Percentiles rank a stretch among this genome's conserved stretches.
These are phyloP conservation scores for Thalassiosira profunda DNA, from an alignment of 108 stramenopile genomes.

Conservation along the genomic window DNA sequence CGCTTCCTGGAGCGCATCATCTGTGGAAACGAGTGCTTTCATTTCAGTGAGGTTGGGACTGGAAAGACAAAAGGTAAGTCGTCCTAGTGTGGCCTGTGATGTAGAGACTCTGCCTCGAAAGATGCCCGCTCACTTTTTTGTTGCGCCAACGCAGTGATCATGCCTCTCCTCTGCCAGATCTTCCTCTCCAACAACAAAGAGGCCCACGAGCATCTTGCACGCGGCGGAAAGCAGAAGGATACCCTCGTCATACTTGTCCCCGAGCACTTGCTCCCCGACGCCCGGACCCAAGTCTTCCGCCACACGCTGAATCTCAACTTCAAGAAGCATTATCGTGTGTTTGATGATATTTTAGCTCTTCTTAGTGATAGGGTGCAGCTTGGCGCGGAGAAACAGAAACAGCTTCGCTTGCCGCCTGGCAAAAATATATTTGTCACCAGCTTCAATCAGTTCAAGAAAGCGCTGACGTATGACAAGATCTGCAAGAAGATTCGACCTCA, in stretches of 20 bases:
- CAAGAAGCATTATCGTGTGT: slow-evolving; percentile 51
- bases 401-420: not conserved
- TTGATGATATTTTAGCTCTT: slow-evolving; percentile 58
- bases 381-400: not conserved
- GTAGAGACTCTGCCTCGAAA: not conserved
- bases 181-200: slow-evolving; percentile 52
- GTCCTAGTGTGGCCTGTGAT: not conserved
- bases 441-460: slow-evolving; percentile 68
- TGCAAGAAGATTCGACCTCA: slow-evolving; percentile 53
- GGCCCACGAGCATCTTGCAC: slow-evolving; percentile 41
- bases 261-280: slow-evolving; percentile 58
- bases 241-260: slow-evolving; percentile 54
- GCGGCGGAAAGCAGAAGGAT: slow-evolving; percentile 52
- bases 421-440: slow-evolving; percentile 60
- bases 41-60: slow-evolving; percentile 55
- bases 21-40: slow-evolving; percentile 53
- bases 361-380: slow-evolving; percentile 38
- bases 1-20: slow-evolving; percentile 53
- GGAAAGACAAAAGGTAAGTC: slow-evolving; percentile 27
- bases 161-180: slow-evolving; percentile 53
- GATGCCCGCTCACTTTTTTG: not conserved
- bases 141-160: slow-evolving; percentile 40
- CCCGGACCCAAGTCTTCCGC: slow-evolving; percentile 50
- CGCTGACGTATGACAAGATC: slow-evolving; percentile 59
- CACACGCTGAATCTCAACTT: slow-evolving; percentile 62